Evolutionary conservation across 306 rosid species (phyloP).

Genomic region (Rosa lucieae): DNA sequence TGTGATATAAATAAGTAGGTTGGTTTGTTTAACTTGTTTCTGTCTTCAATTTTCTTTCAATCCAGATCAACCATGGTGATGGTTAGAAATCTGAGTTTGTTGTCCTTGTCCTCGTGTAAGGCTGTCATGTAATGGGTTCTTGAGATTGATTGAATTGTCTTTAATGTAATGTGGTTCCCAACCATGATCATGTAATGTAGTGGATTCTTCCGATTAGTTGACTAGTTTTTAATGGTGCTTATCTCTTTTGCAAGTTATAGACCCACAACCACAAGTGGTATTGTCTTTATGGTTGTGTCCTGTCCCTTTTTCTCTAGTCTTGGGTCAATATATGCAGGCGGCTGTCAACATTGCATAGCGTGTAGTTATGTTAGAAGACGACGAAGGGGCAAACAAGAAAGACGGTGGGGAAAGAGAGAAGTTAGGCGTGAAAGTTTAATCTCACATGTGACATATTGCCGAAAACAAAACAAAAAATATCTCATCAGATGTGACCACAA

Average conservation of each 20-base stretch:
- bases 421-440: too few species aligned
- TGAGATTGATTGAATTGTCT: neutral
- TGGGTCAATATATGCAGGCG: neutral
- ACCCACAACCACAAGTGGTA: neutral
- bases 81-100: neutral
- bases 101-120: neutral
- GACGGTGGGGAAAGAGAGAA: too few species aligned
- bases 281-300: neutral
- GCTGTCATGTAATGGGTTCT: neutral
- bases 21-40: neutral
- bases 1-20: constrained; percentile 3
- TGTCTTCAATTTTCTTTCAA: neutral
- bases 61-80: neutral
- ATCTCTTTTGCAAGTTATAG: neutral
- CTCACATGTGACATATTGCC: too few species aligned
- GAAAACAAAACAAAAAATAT: too few species aligned
- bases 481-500: too few species aligned
- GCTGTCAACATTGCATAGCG: neutral
- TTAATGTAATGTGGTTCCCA: too few species aligned
- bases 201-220: neutral
- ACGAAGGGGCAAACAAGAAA: too few species aligned
- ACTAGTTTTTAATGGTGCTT: neutral
- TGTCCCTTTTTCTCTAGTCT: neutral
- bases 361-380: too few species aligned
- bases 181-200: neutral